Evolutionary conservation across 495 filamentous ascomycete genomes (phyloP).

Genomic region (Trichodelitschia bisporula): DNA sequence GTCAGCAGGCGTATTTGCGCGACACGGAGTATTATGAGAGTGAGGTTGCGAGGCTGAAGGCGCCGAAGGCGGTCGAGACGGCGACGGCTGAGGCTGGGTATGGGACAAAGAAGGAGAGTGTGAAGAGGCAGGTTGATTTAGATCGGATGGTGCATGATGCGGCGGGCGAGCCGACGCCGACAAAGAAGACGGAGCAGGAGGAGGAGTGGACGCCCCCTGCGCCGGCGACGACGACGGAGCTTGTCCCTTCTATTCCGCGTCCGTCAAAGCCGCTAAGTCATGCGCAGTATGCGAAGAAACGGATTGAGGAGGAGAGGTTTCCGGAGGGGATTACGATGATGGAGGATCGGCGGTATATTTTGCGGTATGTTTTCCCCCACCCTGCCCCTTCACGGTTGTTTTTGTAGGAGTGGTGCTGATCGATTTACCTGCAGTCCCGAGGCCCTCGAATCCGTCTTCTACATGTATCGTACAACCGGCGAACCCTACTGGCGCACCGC

Average conservation of each 20-base stretch:
- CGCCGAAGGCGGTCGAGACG: too few relatives aligned
- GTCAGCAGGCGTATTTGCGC: constrained; percentile 4
- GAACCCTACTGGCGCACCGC: constrained; percentile 57
- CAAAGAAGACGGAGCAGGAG: neutral
- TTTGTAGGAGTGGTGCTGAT: constrained; percentile 1
- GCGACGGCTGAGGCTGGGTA: too few relatives aligned
- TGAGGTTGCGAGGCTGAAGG: neutral
- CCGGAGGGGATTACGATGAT: constrained; percentile 42
- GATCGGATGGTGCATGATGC: neutral
- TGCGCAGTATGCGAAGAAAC: constrained; percentile 33
- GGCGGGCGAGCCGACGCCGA: neutral
- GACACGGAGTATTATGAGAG: neutral
- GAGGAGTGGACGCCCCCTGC: too few relatives aligned
- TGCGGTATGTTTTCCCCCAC: constrained; percentile 27
- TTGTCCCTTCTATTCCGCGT: too few relatives aligned
- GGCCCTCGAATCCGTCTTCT: constrained; percentile 86
- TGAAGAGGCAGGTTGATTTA: neutral
- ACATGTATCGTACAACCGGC: constrained; percentile 83
- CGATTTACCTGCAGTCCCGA: constrained; percentile 37
- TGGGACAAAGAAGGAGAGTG: too few relatives aligned
- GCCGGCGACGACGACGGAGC: too few relatives aligned
- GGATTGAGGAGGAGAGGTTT: constrained; percentile 34
- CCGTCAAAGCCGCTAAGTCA: constrained; percentile 27
- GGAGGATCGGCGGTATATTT: constrained; percentile 37
- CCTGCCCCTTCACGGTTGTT: neutral